Evolutionary conservation across 176 grass and related monocot species (phyloP).

Genomic region (Phoenix roebelenii): DNA sequence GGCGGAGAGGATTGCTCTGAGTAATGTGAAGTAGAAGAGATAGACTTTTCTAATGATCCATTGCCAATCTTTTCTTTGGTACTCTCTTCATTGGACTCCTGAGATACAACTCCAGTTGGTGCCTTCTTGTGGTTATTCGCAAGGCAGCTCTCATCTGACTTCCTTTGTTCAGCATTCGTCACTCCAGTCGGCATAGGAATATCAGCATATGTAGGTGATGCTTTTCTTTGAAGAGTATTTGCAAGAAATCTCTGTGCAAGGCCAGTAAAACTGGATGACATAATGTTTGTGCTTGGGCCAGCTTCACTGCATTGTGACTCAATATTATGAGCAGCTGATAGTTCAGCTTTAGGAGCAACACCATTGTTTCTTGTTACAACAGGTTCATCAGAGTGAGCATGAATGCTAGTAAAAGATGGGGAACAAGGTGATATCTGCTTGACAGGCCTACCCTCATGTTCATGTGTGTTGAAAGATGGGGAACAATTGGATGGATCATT

Average conservation of each 20-base stretch:
- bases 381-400: constrained; percentile 10
- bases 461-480: constrained; percentile 23
- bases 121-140: constrained; percentile 11
- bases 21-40: constrained; percentile 31
- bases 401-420: constrained; percentile 13
- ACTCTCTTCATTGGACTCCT: constrained; percentile 24
- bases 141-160: constrained; percentile 23
- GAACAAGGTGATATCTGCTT: constrained; percentile 24
- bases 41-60: constrained; percentile 34
- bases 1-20: constrained; percentile 87
- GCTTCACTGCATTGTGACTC: background rate
- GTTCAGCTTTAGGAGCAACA: constrained; percentile 25
- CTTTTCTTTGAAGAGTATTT: constrained; percentile 79
- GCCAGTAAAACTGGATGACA: constrained; percentile 80
- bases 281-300: constrained; percentile 7
- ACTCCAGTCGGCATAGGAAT: constrained; percentile 28
- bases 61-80: constrained; percentile 33
- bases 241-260: constrained; percentile 86
- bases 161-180: constrained; percentile 31
- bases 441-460: constrained; percentile 18
- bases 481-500: constrained; percentile 25
- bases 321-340: background rate
- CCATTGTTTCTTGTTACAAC: constrained; percentile 27
- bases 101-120: constrained; percentile 14
- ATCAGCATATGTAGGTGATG: constrained; percentile 45